Base-by-base conservation (phyloP, 768 basidiomycete species). In the Pleurotus tuoliensis region DNA sequence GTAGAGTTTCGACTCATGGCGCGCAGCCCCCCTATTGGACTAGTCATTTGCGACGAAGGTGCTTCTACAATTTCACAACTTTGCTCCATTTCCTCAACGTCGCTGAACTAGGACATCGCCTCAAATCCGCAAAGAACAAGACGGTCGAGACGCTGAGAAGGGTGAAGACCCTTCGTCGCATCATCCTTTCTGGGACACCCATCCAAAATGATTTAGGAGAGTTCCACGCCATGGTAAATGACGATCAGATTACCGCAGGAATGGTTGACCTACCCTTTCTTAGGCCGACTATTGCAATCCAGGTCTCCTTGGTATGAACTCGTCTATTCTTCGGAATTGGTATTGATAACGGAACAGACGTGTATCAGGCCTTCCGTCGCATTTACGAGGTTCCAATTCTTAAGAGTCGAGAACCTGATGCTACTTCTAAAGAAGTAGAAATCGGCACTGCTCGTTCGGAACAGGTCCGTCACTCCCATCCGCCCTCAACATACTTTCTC, bases 1-100 rank as follows among this genome's bases (percentile, higher is more conserved):
- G 46, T 20, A 56, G 34, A 38, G 16, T 45, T 20, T 38, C 24
- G 24, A 25, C 24, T 25, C 24, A 25, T 25, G 24, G 24, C 24
- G 24, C 5, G 5, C 59, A 92, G 91, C 49, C 96, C 96, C 16
- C 89, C 92, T 0, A 91, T 99, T 59, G 97, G 92, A 6, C 73
- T 99, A 3, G 88, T 99, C 59, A 78, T 99, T 18, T 98, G 96
- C 62, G 97, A 99, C 65, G 97, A 99, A 82, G 95, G 94, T 82
- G 24, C 16, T 55, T 16, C 7, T 39, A 22, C 16, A 20, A 37
- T 46, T 1, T 16, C n/a, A 34, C 16, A 37, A 49, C 18, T 34
- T 50, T 38, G 30, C 3, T 22, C 40, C 20, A 50, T 12, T 12
- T 50, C n/a, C 46, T 38, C 30, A 34, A 8, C 30, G 30, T 34